These are phyloP conservation scores for Fusarium penzigii DNA, from an alignment of 2,329 filamentous ascomycete genomes.

Conservation along the genomic window DNA sequence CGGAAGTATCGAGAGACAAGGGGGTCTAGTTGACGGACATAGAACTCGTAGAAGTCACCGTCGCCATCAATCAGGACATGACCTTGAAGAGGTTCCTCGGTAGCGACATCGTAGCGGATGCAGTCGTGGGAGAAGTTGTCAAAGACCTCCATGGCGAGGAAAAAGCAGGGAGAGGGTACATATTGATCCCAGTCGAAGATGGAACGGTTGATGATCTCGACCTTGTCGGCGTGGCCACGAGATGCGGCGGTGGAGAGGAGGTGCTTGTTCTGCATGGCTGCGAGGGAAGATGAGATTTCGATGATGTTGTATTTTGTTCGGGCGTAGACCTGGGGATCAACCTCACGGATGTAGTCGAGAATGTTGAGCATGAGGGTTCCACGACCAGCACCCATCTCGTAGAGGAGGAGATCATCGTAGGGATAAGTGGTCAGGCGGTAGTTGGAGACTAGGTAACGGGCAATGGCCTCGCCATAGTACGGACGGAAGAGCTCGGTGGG, in stretches of 20 bases:
- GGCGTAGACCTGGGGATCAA: constrained; percentile 88
- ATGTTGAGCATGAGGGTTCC: constrained; percentile 98
- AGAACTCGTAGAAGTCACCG: constrained; percentile 96
- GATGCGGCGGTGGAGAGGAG: constrained; percentile 66
- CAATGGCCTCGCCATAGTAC: constrained; percentile 95
- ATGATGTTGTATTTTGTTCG: constrained; percentile 94
- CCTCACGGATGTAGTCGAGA: constrained; percentile 89
- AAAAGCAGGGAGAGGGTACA: constrained; percentile 93
- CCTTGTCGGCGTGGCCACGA: constrained; percentile 77
- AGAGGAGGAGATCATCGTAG: constrained; percentile 95
- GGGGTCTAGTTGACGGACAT: constrained; percentile 77
- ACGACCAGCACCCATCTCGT: constrained; percentile 97
- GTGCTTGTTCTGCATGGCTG: constrained; percentile 72
- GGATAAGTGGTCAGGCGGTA: constrained; percentile 94
- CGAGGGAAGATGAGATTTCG: constrained; percentile 85
- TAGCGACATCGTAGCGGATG: constrained; percentile 83
- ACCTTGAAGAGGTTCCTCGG: constrained; percentile 82
- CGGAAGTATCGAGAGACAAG: constrained; percentile 80
- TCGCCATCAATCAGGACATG: constrained; percentile 80
- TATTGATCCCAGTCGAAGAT: constrained; percentile 92
- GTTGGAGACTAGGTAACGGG: constrained; percentile 92
- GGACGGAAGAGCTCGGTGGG: constrained; percentile 96
- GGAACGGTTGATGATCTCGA: constrained; percentile 92
- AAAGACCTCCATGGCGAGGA: constrained; percentile 96
- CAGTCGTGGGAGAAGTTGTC: constrained; percentile 98